Conservation (phyloP, 257 asterid genomes). For the Gardenia jasminoides region DNA sequence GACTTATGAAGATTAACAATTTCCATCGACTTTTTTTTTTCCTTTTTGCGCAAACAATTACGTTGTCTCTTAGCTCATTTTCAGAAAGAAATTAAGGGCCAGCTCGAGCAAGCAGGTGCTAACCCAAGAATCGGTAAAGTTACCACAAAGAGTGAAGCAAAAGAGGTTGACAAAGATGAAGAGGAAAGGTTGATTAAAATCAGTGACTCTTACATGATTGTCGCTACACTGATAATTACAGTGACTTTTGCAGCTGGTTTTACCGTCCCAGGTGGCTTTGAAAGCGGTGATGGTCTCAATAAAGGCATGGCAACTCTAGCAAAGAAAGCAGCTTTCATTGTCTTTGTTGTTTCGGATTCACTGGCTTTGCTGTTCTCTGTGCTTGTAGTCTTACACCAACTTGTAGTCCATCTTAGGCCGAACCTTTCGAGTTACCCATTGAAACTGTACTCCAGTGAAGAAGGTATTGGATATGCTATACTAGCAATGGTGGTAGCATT, state of each 20-base stretch:
- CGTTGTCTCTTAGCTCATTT: neutral
- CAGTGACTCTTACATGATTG: neutral
- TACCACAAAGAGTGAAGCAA: too few species aligned
- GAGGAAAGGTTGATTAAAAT: neutral
- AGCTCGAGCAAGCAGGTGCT: neutral
- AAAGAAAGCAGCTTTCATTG: slow-evolving; percentile 8
- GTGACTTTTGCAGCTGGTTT: slow-evolving; percentile 26
- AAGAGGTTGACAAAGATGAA: neutral
- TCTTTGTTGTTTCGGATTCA: slow-evolving; percentile 11
- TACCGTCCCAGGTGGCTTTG: slow-evolving; percentile 27
- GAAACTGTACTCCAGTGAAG: too few species aligned
- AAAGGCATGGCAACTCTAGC: slow-evolving; percentile 15
- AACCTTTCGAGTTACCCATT: too few species aligned
- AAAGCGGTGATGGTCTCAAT: neutral
- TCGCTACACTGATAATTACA: slow-evolving; percentile 15
- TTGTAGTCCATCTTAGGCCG: neutral
- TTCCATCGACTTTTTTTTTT: neutral
- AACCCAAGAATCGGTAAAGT: neutral
- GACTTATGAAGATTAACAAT: too few species aligned
- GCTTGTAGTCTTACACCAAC: neutral
- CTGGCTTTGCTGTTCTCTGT: neutral
- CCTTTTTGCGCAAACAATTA: too few species aligned
- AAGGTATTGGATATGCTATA: neutral
- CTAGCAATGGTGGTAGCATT: slow-evolving; percentile 6
- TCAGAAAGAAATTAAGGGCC: neutral